Evolutionary conservation across 352 stramenopile genomes (phyloP), one percentile per base, ranked within the genome.

Genomic region (Phytophthora ohioensis): DNA sequence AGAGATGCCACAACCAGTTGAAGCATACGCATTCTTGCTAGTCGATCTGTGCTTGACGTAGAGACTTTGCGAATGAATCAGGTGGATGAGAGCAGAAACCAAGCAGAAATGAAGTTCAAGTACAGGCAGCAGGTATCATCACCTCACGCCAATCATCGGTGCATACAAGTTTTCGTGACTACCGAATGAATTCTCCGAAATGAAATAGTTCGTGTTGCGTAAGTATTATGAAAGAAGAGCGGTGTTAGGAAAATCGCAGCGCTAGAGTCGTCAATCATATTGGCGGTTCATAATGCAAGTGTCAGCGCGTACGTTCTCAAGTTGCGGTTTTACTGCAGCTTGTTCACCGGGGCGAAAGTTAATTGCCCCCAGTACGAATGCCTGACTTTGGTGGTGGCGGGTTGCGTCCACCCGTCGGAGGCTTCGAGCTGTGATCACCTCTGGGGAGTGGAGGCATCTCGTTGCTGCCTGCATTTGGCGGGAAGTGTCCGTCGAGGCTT

Each of bases 31-130:
- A 71, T 71, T 35, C 15, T 51, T 32, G 15, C 10, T 13, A 41
- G 13, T 35, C 48, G 41, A 60, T 47, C 32, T 70, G 54, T 41
- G 45, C 31, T 38, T 45, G 5, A 35, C 10, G 13, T 31, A 46
- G 63, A 57, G 38, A 60, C 31, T 59, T 66, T 46, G 45, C 38
- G 6, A 69, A 42, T 64, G 42, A 68, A 55, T 52, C 48, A 59
- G 12, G 47, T 41, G 13, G 5, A 43, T 35, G 27, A 32, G 30
- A 13, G 30, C 21, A 69, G 27, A 67, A 36, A 41, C 59, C 59
- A 60, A 67, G 38, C 59, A 67, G 59, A 67, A 66, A 12, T 35
- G 32, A 68, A 62, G 49, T 68, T 68, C 51, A 61, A 68, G 59
- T 36, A 27, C 21, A 27, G 21, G 21, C 21, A 27, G 21, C 21